Conservation (phyloP, 148 eudicot species). For the Rhododendron ovatum region DNA sequence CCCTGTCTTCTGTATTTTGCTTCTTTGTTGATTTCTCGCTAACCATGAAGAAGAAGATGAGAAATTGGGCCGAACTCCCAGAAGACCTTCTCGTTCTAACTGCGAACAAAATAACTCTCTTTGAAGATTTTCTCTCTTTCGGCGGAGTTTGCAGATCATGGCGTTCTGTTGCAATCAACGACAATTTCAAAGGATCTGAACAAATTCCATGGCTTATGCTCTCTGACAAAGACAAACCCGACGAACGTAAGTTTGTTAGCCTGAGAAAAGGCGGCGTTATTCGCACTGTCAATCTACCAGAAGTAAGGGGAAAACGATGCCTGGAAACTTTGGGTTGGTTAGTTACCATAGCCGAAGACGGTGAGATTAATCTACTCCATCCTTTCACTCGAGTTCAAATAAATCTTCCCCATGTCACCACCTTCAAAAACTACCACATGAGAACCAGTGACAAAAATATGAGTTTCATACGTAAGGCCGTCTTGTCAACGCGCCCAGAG, state of each 20-base stretch:
- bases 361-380: neutral
- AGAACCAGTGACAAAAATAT: neutral
- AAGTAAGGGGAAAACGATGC: neutral
- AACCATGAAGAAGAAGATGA: neutral
- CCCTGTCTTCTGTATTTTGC: too few species aligned
- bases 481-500: constrained; percentile 2
- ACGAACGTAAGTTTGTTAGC: neutral
- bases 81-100: neutral
- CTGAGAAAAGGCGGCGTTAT: neutral
- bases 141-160: neutral
- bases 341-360: neutral
- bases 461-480: constrained; percentile 1
- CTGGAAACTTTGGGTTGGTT: neutral
- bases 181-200: neutral
- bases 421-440: neutral
- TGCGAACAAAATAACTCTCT: neutral
- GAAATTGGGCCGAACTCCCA: neutral
- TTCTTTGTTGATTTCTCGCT: too few species aligned
- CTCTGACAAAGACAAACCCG: neutral
- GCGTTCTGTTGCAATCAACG: neutral
- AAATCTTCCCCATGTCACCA: neutral
- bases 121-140: neutral
- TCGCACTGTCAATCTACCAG: neutral
- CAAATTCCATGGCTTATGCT: constrained; percentile 16
- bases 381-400: constrained; percentile 5